These are phyloP conservation scores for Tephrocybe rancida DNA, from an alignment of 768 basidiomycete genomes.

Conservation along the genomic window DNA sequence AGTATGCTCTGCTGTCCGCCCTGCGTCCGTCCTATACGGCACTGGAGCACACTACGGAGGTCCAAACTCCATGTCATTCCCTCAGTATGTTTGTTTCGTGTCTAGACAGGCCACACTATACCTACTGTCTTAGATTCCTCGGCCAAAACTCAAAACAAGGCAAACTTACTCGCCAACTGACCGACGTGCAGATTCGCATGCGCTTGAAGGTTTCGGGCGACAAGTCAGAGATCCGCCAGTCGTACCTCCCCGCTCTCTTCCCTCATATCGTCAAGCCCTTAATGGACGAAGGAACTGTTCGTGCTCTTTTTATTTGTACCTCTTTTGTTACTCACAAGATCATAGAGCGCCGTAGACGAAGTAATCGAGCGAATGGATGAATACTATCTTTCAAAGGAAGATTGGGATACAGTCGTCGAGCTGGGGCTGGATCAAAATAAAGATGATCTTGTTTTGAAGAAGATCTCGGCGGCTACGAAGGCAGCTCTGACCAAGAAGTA, in stretches of 20 bases:
- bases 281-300: constrained; percentile 68
- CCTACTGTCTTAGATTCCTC: constrained; percentile 74
- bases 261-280: constrained; percentile 82
- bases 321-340: neutral
- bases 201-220: constrained; percentile 91
- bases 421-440: constrained; percentile 83
- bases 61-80: constrained; percentile 73
- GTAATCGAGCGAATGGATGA: constrained; percentile 91
- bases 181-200: constrained; percentile 95
- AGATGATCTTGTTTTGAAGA: constrained; percentile 78
- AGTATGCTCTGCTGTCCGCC: constrained; percentile 85
- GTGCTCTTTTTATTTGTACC: constrained; percentile 31
- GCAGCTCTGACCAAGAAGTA: constrained; percentile 84
- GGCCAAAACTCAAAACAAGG: constrained; percentile 95
- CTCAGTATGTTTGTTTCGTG: constrained; percentile 59
- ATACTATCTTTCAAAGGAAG: constrained; percentile 91
- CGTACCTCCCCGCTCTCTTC: constrained; percentile 89
- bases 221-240: constrained; percentile 86
- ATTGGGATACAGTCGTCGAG: constrained; percentile 96
- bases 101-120: neutral
- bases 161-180: constrained; percentile 79
- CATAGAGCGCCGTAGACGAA: constrained; percentile 77
- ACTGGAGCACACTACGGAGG: constrained; percentile 65
- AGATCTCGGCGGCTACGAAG: constrained; percentile 82
- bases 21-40: constrained; percentile 86